These are phyloP conservation scores for Quercus aquifolioides DNA, from an alignment of 306 rosid species.

Conservation along the genomic window DNA sequence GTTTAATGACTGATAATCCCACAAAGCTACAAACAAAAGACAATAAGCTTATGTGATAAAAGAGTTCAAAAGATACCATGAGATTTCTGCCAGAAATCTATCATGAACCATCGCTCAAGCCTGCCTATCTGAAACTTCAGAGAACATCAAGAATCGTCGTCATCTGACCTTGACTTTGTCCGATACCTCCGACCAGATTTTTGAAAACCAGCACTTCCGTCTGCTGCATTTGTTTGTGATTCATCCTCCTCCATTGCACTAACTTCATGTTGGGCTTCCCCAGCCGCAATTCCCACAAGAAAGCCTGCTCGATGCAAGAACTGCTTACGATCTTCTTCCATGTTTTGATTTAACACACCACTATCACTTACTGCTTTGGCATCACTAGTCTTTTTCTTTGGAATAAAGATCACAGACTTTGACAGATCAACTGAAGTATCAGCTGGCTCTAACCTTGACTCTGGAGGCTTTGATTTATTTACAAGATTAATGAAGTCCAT, in stretches of 20 bases:
- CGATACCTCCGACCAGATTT: slow-evolving; percentile 19
- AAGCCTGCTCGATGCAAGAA: slow-evolving; percentile 8
- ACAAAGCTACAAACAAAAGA: background rate
- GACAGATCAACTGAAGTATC: slow-evolving; percentile 15
- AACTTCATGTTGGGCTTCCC: slow-evolving; percentile 11
- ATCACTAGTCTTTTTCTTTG: slow-evolving; percentile 23
- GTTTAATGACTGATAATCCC: background rate
- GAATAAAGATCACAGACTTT: slow-evolving; percentile 18
- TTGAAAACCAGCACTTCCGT: background rate
- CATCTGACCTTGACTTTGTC: slow-evolving; percentile 2
- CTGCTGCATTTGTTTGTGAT: slow-evolving; percentile 3
- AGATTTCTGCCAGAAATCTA: background rate
- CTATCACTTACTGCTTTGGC: background rate
- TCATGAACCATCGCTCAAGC: background rate
- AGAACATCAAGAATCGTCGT: slow-evolving; percentile 12
- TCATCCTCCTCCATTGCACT: slow-evolving; percentile 17
- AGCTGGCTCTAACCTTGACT: slow-evolving; percentile 7
- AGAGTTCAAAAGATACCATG: background rate
- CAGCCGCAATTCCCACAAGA: slow-evolving; percentile 11
- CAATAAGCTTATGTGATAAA: background rate
- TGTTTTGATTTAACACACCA: background rate
- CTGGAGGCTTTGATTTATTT: background rate
- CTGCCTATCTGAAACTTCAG: background rate
- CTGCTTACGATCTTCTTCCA: slow-evolving; percentile 8
- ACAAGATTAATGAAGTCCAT: slow-evolving; percentile 1